A percentile compares a stretch with the other conserved stretches of the same genome.
Conservation (phyloP, 2,329 filamentous ascomycete species). For the Arthrobotrys conoides region DNA sequence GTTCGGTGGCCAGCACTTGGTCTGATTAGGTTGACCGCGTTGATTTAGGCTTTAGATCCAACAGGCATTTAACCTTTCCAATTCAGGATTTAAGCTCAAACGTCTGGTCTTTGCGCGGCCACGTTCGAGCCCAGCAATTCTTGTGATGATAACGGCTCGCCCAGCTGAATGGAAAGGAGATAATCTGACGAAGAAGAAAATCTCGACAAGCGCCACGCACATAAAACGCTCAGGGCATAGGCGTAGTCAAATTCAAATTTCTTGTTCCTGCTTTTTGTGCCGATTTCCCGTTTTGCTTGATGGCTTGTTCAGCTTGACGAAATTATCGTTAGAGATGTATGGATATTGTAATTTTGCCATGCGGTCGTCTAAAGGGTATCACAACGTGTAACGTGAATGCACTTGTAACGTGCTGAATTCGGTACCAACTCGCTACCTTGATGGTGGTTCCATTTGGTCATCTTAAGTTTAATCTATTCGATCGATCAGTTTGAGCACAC, state of each 20-base stretch:
- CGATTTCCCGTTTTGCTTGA: constrained; percentile 50
- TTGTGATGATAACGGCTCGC: constrained; percentile 25
- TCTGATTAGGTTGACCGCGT: constrained; percentile 27
- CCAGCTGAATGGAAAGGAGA: constrained; percentile 38
- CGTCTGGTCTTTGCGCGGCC: constrained; percentile 33
- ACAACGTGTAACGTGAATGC: constrained; percentile 45
- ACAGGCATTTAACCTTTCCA: constrained; percentile 29
- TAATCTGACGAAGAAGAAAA: constrained; percentile 37
- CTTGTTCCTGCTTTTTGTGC: constrained; percentile 47
- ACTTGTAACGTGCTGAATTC: constrained; percentile 50
- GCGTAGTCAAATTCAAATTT: constrained; percentile 47
- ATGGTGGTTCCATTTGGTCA: constrained; percentile 11
- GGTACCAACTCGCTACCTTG: constrained; percentile 41
- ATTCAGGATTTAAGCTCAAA: constrained; percentile 52
- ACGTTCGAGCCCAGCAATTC: constrained; percentile 10
- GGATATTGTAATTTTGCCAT: constrained; percentile 58
- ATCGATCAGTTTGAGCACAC: background rate
- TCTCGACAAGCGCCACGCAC: constrained; percentile 26
- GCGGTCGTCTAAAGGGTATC: constrained; percentile 34
- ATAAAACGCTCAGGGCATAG: constrained; percentile 45
- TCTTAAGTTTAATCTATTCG: constrained; percentile 23
- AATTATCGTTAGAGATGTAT: constrained; percentile 28
- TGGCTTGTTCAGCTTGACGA: constrained; percentile 43
- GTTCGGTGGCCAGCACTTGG: constrained; percentile 23
- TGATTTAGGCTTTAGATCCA: constrained; percentile 55